Percentiles rank a stretch among this genome's conserved stretches.
These are phyloP conservation scores for Epichloe festucae DNA, from an alignment of 2,329 filamentous ascomycete species.

Conservation along the genomic window DNA sequence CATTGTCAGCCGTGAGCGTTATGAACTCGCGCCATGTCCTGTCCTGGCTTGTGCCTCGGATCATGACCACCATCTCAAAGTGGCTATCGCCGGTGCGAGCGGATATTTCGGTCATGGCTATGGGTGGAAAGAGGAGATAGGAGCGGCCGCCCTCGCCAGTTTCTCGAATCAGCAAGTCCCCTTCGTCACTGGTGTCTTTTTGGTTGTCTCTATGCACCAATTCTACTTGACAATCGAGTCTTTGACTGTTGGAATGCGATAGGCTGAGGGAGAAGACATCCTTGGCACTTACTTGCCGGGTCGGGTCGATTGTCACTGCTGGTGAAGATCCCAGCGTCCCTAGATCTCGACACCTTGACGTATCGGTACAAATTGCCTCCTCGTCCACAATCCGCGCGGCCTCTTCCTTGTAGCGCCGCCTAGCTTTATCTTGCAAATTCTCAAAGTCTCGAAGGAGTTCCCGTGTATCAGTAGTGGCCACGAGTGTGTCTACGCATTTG, in stretches of 20 bases:
- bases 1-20: conserved; percentile 61
- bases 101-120: conserved; percentile 61
- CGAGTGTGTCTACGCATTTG: conserved; percentile 49
- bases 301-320: conserved; percentile 59
- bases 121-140: conserved; percentile 85
- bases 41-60: conserved; percentile 54
- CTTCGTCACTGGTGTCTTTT: conserved; percentile 49
- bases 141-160: conserved; percentile 58
- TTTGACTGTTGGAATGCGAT: conserved; percentile 77
- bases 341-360: conserved; percentile 66
- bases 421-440: conserved; percentile 60
- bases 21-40: conserved; percentile 76
- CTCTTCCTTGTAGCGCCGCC: conserved; percentile 49
- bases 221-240: conserved; percentile 80
- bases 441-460: conserved; percentile 44
- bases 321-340: conserved; percentile 60
- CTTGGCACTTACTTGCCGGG: conserved; percentile 72
- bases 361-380: conserved; percentile 72
- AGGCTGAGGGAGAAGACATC: conserved; percentile 82
- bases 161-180: conserved; percentile 87
- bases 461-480: conserved; percentile 33
- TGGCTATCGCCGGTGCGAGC: conserved; percentile 60
- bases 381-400: conserved; percentile 69
- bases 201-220: conserved; percentile 73
- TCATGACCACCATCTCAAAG: conserved; percentile 73